Evolutionary conservation across 2,329 filamentous ascomycete genomes (phyloP), one percentile per base, ranked within the genome.

Genomic region (Pseudohalonectria lignicola): DNA sequence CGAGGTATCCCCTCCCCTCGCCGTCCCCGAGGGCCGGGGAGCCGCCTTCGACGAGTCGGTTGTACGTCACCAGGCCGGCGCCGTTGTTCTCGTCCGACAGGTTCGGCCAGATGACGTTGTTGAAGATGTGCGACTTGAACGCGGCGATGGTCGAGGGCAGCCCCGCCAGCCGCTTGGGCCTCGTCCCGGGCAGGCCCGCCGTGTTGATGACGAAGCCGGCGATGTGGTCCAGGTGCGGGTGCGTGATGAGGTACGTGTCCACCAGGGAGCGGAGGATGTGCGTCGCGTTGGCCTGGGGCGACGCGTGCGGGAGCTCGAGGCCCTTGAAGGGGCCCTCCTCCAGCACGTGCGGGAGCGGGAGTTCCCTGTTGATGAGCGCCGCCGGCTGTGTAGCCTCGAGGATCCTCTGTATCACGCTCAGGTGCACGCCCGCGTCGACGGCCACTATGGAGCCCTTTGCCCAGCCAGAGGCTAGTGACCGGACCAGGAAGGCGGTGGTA

Each of bases 61-160:
- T 80, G 49, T 94, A 96, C 0, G 86, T 94, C 25, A 98, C 78
- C 20, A 98, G 71, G 0, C 92, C 92, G 4, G 88, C 88, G 18
- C 92, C 92, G 25, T 88, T 87, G 55, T 94, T 92, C 61, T 98
- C 92, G 52, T 98, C 90, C 0, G 86, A 93, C 29, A 98, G 64
- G 49, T 98, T 98, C 0, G 92, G 92, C 92, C 92, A 98, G 39
- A 96, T 94, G 41, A 94, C 67, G 52, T 95, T 93, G 60, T 98
- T 98, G 66, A 98, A 98, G 42, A 98, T 86, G 59, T 98, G 88
- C 1, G 70, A 78, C 56, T 94, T 96, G 59, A 98, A 80, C 0
- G 90, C 88, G 33, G 86, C 73, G 37, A 98, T 88, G n/a, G 90
- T 94, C 20, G 78, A 81, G 0, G 88, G 86, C 4, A 96, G 64